These are phyloP conservation scores for Thielaviopsis ethacetica DNA, from an alignment of 2,329 filamentous ascomycete genomes.

Conservation along the genomic window DNA sequence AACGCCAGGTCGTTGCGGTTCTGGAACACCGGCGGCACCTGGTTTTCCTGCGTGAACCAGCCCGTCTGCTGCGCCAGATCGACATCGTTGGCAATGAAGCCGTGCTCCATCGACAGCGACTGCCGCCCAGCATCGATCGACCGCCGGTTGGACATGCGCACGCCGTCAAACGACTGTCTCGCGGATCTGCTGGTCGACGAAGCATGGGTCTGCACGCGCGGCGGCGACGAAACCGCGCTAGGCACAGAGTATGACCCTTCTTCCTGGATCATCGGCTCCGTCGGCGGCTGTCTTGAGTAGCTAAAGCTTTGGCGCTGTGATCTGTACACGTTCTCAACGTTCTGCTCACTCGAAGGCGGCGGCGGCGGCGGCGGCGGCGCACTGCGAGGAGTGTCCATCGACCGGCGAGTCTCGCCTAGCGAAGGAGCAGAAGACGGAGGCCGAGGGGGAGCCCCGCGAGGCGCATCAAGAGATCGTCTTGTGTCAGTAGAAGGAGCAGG, in stretches of 20 bases:
- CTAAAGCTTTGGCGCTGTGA: conserved; percentile 10
- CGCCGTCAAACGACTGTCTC: conserved; percentile 49
- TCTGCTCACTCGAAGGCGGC: conserved; percentile 17
- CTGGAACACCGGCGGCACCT: conserved; percentile 67
- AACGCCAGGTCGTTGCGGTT: conserved; percentile 68
- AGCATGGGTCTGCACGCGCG: conserved; percentile 19
- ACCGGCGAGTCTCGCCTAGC: conserved; percentile 37
- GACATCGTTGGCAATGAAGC: conserved; percentile 75
- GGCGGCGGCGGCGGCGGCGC: conserved; percentile 20
- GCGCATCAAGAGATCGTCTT: conserved; percentile 53
- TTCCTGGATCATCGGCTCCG: conserved; percentile 28
- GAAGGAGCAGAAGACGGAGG: conserved; percentile 21
- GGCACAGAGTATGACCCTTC: conserved; percentile 22
- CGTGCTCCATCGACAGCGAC: conserved; percentile 51
- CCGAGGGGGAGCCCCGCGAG: conserved; percentile 53
- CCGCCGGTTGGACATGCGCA: conserved; percentile 29
- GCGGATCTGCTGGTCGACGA: conserved; percentile 17
- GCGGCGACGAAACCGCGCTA: conserved; percentile 2
- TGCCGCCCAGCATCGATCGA: conserved; percentile 66
- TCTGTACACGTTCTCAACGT: conserved; percentile 45
- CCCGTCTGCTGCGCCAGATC: conserved; percentile 57
- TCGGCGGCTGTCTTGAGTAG: conserved; percentile 14
- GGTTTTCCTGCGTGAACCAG: conserved; percentile 79
- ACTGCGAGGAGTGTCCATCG: conserved; percentile 41
- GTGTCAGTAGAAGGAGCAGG: conserved; percentile 29